phyloP scores from a whole-genome alignment of 116 monocot species.

The Papilionanthe hybrid region DNA sequence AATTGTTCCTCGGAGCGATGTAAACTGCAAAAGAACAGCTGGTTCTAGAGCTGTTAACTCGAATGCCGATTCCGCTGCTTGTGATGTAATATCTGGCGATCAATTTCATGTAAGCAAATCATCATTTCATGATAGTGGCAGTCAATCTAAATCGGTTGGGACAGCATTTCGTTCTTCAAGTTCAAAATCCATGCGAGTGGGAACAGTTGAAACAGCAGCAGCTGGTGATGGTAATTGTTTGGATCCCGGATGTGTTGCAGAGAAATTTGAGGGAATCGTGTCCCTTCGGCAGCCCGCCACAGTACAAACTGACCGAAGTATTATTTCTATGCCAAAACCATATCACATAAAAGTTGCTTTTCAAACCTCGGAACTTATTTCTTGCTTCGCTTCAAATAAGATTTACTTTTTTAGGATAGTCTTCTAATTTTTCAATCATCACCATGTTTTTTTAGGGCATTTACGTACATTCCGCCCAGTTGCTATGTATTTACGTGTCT shows the following conservation, averaged over 20 bases:
- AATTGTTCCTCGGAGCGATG: conserved; percentile 43
- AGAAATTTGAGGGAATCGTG: conserved; percentile 40
- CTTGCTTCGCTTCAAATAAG: neutral
- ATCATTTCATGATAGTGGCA: conserved; percentile 11
- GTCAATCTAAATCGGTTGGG: conserved; percentile 9
- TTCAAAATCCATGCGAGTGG: conserved; percentile 4
- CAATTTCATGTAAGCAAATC: conserved; percentile 14
- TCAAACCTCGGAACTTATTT: neutral
- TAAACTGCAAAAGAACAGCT: conserved; percentile 11
- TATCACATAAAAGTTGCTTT: neutral
- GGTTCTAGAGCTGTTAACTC: conserved; percentile 18
- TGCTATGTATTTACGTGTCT: too few species aligned
- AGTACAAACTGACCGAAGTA: conserved; percentile 34
- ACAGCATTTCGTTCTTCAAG: conserved; percentile 16
- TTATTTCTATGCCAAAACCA: neutral
- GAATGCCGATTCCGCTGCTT: conserved; percentile 4
- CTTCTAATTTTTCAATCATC: neutral
- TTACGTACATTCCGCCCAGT: too few species aligned
- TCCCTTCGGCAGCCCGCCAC: conserved; percentile 27
- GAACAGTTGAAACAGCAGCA: conserved; percentile 14
- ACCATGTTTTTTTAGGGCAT: too few species aligned
- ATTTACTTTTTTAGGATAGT: neutral
- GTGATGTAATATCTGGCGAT: conserved; percentile 1
- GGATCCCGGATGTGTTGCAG: conserved; percentile 18
- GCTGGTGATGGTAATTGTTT: conserved; percentile 9